Evolutionary conservation across 129 eudicot genomes (phyloP), one percentile per base, ranked within the genome.

Genomic region (Flaveria brownii): DNA sequence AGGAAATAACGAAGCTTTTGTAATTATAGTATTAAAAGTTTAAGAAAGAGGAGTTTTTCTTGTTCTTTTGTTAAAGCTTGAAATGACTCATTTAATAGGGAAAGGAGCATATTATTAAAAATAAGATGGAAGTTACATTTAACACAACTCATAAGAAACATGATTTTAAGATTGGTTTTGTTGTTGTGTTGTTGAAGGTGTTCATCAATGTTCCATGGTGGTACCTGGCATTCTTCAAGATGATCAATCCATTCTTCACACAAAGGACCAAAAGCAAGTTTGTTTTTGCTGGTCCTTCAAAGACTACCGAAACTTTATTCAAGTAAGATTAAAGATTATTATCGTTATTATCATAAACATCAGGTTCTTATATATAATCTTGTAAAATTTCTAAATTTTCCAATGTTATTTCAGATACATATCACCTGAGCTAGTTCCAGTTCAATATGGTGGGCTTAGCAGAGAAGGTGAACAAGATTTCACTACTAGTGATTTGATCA

Each of bases 131-230:
- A 1, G 36, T 30, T 30, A 30, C 4, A 30, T 30, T 2, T 30
- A 30, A 30, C 2, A 30, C 36, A 30, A 30, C 46, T 41, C 9
- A 41, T 0, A 41, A 43, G 5, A 43, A 43, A 43, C 9, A 3
- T 60, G 18, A 63, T 45, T 15, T 56, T 41, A 56, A 72, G 36
- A 52, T 57, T 17, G 20, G 22, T 62, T 36, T 25, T 66, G 25
- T 74, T 63, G 45, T 80, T 72, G 76, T 70, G 0, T 75, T 39
- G 0, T 75, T 39, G 49, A 51, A 92, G 98, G 95, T 93, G 80
- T 88, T 86, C 67, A 77, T 93, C 81, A 93, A 93, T 84, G 98
- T 90, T 80, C 95, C 98, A 50, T 90, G 96, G 96, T 93, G 98
- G 98, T 90, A 90, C 74, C 78, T 85, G 43, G 95, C 96, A 68